phyloP scores from a whole-genome alignment of 2,329 filamentous ascomycete species.

The Aspergillus transmontanensis region DNA sequence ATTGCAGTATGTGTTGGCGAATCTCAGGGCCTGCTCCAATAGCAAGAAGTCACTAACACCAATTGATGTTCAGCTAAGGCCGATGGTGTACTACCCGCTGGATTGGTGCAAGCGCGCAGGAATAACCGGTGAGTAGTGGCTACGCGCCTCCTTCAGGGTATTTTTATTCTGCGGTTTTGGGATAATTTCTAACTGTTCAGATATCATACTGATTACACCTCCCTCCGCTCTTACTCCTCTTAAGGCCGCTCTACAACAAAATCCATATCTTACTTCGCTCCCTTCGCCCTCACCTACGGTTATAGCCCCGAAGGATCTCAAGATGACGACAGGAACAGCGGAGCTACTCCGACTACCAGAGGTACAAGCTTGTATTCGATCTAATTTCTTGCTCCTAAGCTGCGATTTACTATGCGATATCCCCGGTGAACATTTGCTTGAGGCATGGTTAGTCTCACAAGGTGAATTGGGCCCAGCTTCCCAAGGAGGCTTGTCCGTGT shows the following conservation, averaged over 20 bases:
- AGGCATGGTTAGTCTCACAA: slow-evolving; percentile 1
- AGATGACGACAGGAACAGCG: slow-evolving; percentile 12
- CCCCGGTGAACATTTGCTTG: slow-evolving; percentile 13
- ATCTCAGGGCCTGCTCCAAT: slow-evolving; percentile 21
- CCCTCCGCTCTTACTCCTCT: slow-evolving; percentile 45
- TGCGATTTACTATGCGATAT: slow-evolving; percentile 11
- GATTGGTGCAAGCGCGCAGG: slow-evolving; percentile 53
- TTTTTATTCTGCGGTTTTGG: background rate
- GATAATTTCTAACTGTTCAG: slow-evolving; percentile 25
- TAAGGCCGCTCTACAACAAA: slow-evolving; percentile 50
- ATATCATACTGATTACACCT: slow-evolving; percentile 51
- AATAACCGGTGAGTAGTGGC: slow-evolving; percentile 44
- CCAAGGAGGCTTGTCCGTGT: slow-evolving; percentile 83
- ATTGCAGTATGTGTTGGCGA: slow-evolving; percentile 37
- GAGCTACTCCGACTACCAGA: slow-evolving; percentile 11
- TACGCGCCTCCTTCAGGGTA: background rate
- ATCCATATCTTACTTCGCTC: slow-evolving; percentile 52
- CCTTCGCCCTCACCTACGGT: slow-evolving; percentile 41
- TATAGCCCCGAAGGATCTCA: slow-evolving; percentile 10
- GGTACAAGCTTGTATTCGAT: slow-evolving; percentile 7
- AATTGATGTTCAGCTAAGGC: slow-evolving; percentile 25
- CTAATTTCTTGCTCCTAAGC: slow-evolving; percentile 9
- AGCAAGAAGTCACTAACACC: slow-evolving; percentile 5
- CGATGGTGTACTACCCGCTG: slow-evolving; percentile 52
- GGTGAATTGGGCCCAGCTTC: background rate